Percentiles rank a stretch among this genome's conserved stretches.
phyloP scores from a whole-genome alignment of 768 basidiomycete species.

The Clitopilus hobsonii region DNA sequence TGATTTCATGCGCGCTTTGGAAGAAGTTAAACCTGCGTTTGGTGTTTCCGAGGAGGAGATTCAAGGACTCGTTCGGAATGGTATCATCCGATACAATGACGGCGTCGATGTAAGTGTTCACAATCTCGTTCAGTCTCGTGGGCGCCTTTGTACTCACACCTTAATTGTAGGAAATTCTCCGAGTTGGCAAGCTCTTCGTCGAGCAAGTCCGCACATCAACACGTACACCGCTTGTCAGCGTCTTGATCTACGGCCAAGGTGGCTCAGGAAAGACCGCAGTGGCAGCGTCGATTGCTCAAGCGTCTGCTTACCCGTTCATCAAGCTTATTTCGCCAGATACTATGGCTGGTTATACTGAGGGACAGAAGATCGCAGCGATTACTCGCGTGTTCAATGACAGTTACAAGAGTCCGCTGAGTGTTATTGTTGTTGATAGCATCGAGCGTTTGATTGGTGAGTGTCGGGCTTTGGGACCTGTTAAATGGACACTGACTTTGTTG shows the following conservation, averaged over 20 bases:
- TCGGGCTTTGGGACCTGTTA: not conserved
- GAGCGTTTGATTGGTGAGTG: conserved; percentile 84
- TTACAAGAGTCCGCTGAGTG: conserved; percentile 95
- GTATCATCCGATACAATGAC: conserved; percentile 84
- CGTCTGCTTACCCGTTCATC: conserved; percentile 96
- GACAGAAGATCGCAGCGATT: conserved; percentile 86
- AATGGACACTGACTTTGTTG: not conserved
- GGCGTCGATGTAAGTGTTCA: conserved; percentile 66
- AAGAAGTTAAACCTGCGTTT: conserved; percentile 94
- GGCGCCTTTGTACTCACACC: too few relatives aligned
- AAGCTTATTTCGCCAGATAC: conserved; percentile 93
- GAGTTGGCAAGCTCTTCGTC: conserved; percentile 83
- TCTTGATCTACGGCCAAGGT: conserved; percentile 84
- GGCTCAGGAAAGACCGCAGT: conserved; percentile 94
- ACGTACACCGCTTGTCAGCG: conserved; percentile 87
- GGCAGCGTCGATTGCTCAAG: conserved; percentile 89
- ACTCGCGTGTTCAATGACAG: conserved; percentile 92
- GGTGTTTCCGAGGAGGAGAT: conserved; percentile 98
- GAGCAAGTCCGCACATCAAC: conserved; percentile 91
- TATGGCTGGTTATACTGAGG: conserved; percentile 96
- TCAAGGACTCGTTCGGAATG: conserved; percentile 88
- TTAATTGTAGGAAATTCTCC: conserved; percentile 69
- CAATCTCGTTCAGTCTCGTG: conserved; percentile 2
- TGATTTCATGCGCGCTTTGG: conserved; percentile 88
- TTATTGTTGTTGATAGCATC: conserved; percentile 92